These are phyloP conservation scores for Chenopodium berlandieri DNA, from an alignment of 148 eudicot species.

Conservation along the genomic window DNA sequence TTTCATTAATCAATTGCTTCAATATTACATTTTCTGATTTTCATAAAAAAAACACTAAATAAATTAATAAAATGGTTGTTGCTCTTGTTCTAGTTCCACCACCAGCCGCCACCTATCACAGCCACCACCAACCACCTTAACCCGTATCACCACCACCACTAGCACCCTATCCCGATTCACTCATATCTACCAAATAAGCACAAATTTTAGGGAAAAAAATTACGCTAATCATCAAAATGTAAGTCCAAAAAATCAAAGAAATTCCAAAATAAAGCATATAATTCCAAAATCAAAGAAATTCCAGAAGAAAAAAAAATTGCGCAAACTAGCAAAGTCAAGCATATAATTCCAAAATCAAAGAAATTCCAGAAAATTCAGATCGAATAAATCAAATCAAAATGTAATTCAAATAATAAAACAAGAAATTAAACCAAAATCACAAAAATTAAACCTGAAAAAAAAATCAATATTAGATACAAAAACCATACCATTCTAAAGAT, in stretches of 20 bases:
- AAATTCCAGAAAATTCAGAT: neutral
- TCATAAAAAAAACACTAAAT: too few relatives aligned
- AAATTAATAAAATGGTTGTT: too few relatives aligned
- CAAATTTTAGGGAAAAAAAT: too few relatives aligned
- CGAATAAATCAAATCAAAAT: neutral
- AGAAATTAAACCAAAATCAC: neutral
- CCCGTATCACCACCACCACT: too few relatives aligned
- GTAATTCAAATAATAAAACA: neutral
- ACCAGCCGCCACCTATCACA: too few relatives aligned
- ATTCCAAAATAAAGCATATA: neutral
- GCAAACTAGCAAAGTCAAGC: conserved; percentile 2
- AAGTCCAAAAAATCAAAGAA: conserved; percentile 1
- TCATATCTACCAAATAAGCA: too few relatives aligned
- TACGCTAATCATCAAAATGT: too few relatives aligned
- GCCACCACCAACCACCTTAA: too few relatives aligned
- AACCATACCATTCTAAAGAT: conserved; percentile 71
- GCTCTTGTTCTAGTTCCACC: too few relatives aligned
- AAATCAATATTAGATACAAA: neutral
- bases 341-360: neutral
- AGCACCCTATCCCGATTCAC: too few relatives aligned
- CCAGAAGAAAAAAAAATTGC: neutral
- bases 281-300: neutral
- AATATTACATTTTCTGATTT: too few relatives aligned
- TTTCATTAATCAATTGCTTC: too few relatives aligned
- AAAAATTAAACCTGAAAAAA: neutral